Conservation (phyloP, 495 filamentous ascomycete genomes). For the Halenospora varia region DNA sequence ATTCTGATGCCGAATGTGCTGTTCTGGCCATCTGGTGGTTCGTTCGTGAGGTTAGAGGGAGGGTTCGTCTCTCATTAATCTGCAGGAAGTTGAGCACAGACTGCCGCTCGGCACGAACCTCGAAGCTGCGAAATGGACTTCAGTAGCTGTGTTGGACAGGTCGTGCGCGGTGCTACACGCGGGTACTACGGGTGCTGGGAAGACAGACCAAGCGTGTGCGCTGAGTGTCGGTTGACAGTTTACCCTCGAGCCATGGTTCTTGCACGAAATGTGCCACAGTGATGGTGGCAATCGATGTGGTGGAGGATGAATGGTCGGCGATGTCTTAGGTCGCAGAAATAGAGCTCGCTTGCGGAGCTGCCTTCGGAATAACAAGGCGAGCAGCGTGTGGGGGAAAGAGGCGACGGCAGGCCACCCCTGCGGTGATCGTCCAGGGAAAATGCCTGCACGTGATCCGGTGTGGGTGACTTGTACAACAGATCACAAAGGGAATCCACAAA, state of each 20-base stretch:
- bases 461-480: neutral
- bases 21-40: neutral
- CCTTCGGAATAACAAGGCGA: neutral
- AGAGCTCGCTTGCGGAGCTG: neutral
- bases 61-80: neutral
- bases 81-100: neutral
- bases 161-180: no score
- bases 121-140: neutral
- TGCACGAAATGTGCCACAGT: neutral
- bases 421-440: neutral
- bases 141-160: neutral
- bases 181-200: neutral
- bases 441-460: neutral
- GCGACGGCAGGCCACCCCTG: neutral
- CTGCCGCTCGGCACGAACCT: neutral
- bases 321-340: neutral
- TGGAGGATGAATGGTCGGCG: neutral
- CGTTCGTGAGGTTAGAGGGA: slow-evolving; percentile 1
- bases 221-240: neutral
- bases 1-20: slow-evolving; percentile 3
- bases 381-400: neutral
- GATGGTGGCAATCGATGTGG: neutral
- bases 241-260: neutral
- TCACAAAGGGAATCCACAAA: no score
- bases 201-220: neutral